Evolutionary conservation across 148 eudicot species (phyloP).

Genomic region (Polygonum aviculare): DNA sequence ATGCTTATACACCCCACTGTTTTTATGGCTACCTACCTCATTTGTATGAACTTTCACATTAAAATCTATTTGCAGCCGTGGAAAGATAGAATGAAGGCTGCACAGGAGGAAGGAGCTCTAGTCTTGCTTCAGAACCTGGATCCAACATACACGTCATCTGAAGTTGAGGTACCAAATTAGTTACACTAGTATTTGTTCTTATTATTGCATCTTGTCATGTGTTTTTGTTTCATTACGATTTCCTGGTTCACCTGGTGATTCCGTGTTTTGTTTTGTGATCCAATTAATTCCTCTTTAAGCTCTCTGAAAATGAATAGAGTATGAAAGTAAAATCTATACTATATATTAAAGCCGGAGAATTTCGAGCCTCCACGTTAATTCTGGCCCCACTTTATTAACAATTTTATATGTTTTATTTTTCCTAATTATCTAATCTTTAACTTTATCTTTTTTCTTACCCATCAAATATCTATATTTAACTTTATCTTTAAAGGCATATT

Average conservation of each 20-base stretch:
- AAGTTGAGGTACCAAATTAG: conserved; percentile 51
- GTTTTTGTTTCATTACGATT: not conserved
- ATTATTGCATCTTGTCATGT: not conserved
- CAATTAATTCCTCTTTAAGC: not conserved
- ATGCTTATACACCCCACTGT: not conserved
- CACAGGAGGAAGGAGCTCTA: conserved; percentile 45
- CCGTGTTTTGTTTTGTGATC: not conserved
- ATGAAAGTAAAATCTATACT: too few relatives aligned
- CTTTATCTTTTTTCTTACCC: too few relatives aligned
- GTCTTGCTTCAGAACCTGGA: conserved; percentile 65
- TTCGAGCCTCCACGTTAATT: too few relatives aligned
- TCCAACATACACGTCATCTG: conserved; percentile 49
- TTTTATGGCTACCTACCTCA: not conserved
- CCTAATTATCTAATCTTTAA: too few relatives aligned
- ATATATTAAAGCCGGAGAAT: too few relatives aligned
- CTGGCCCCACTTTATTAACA: too few relatives aligned
- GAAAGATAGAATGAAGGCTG: conserved; percentile 51
- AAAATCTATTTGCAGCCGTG: conserved; percentile 37
- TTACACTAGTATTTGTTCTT: not conserved
- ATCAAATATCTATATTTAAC: too few relatives aligned
- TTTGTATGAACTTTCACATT: not conserved
- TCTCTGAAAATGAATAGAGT: not conserved
- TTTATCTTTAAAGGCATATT: too few relatives aligned
- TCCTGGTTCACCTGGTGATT: not conserved
- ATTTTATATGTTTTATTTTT: too few relatives aligned